Conservation (phyloP, 1,139 yeast genomes). For the Arxiozyma telluris region DNA sequence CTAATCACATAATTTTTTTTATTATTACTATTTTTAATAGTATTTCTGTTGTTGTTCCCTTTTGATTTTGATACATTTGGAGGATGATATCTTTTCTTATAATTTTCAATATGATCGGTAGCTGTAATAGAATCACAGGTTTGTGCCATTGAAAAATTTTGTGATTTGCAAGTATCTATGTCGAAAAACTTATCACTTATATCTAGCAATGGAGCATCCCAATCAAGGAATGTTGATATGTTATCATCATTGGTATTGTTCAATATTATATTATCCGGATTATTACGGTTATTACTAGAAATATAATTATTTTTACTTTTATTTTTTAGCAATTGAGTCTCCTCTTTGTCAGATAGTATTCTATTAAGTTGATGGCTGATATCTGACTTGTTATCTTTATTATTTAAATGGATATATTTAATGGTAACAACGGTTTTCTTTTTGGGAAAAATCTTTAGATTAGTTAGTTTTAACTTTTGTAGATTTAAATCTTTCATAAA, state of each 20-base stretch:
- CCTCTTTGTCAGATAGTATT: too few relatives aligned
- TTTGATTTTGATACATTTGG: neutral
- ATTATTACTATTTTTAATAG: neutral
- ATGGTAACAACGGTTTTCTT: neutral
- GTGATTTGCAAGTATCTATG: slow-evolving; percentile 5
- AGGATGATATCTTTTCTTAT: neutral
- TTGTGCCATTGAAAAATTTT: slow-evolving; percentile 7
- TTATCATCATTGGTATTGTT: neutral
- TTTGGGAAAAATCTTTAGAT: neutral
- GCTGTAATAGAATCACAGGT: neutral
- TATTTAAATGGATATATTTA: neutral
- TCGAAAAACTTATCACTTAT: slow-evolving; percentile 18
- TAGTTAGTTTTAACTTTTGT: neutral
- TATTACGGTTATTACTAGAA: neutral
- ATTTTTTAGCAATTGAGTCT: too few relatives aligned
- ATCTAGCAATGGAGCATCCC: slow-evolving; percentile 7
- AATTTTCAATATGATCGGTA: neutral
- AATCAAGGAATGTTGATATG: slow-evolving; percentile 9
- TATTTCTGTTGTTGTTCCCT: neutral
- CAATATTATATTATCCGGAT: neutral
- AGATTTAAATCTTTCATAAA: neutral
- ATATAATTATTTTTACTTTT: neutral
- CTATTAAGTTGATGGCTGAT: neutral
- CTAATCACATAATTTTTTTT: neutral
- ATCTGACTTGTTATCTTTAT: neutral